Base-by-base conservation (phyloP, 208 protist genomes). In the Sergeia podlipaevii region DNA sequence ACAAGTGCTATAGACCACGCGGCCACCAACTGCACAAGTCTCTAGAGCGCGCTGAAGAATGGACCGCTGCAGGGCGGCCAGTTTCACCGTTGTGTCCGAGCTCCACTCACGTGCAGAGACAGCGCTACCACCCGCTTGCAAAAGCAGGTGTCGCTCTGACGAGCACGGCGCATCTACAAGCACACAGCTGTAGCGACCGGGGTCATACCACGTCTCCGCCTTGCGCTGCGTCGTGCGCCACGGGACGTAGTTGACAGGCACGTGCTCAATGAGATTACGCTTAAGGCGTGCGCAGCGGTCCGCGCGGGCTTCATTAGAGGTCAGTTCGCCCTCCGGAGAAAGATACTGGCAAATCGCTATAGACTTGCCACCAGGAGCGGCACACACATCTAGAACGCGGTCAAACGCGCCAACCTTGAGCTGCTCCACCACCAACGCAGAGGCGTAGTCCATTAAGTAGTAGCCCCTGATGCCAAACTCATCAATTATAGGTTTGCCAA, bases 91-190 rank as follows among this genome's bases (percentile, higher is more conserved):
- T 18, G 63, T 76, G 21, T 61, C 52, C 38, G 70, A 38, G 2
- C 59, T 64, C 74, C 79, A 90, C 57, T 92, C 80, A 1, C 80
- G 52, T 4, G 48, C 23, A 21, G 60, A 65, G 4, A 80, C 65
- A 21, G 71, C 45, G 7, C 50, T 72, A 15, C 53, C 66, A 13
- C 59, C 62, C 26, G 65, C 36, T 50, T 81, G 73, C 50, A 95
- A 89, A 13, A 97, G 56, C 23, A 97, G 57, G 28, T 94, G 93
- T 23, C 93, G 90, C 66, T 98, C 93, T 6, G 80, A 91, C 15
- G 71, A 88, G 74, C 96, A 98, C 20, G 91, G 92, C 30, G 92
- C 91, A 46, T 98, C 95, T 37, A 91, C 75, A 1, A 98, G 66
- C 26, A 98, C 78, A 13, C 81, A 72, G 34, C 78, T 70, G 69